These are phyloP conservation scores for Trichosporon ovoides DNA, from an alignment of 1,284 basidiomycete genomes.

Conservation along the genomic window DNA sequence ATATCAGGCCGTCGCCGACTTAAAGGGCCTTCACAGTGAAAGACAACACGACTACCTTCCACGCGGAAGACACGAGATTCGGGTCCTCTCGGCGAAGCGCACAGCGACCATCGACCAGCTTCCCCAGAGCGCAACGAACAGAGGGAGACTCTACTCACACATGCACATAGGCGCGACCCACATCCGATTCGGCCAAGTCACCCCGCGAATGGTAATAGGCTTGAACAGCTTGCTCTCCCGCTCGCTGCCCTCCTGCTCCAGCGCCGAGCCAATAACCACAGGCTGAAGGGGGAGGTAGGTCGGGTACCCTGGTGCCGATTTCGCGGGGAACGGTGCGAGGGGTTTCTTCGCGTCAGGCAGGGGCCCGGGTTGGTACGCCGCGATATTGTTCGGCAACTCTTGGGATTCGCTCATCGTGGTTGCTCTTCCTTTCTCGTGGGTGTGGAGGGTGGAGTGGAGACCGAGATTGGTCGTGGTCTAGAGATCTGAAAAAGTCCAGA, in stretches of 20 bases:
- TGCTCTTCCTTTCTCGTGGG: neutral
- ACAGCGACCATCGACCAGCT: too few relatives aligned
- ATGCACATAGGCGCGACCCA: constrained; percentile 63
- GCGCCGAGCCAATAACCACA: constrained; percentile 56
- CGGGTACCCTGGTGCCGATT: constrained; percentile 12
- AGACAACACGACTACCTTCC: too few relatives aligned
- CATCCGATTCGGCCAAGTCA: constrained; percentile 61
- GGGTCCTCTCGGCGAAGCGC: too few relatives aligned
- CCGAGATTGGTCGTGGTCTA: too few relatives aligned
- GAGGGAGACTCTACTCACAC: constrained; percentile 44
- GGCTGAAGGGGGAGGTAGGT: constrained; percentile 55
- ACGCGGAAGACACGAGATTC: too few relatives aligned
- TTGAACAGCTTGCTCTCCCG: constrained; percentile 64
- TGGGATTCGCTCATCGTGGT: neutral
- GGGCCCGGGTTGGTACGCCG: neutral
- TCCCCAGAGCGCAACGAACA: too few relatives aligned
- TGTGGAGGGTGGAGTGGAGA: too few relatives aligned
- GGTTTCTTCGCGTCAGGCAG: neutral
- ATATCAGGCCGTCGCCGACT: too few relatives aligned
- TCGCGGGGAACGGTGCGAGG: constrained; percentile 11
- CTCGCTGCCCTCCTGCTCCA: constrained; percentile 12
- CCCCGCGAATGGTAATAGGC: constrained; percentile 59
- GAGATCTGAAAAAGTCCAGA: too few relatives aligned
- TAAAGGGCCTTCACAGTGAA: too few relatives aligned
- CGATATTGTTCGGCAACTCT: constrained; percentile 9